phyloP scores from a whole-genome alignment of 73 alveolate genomes.

The Tetrahymena thermophila region DNA sequence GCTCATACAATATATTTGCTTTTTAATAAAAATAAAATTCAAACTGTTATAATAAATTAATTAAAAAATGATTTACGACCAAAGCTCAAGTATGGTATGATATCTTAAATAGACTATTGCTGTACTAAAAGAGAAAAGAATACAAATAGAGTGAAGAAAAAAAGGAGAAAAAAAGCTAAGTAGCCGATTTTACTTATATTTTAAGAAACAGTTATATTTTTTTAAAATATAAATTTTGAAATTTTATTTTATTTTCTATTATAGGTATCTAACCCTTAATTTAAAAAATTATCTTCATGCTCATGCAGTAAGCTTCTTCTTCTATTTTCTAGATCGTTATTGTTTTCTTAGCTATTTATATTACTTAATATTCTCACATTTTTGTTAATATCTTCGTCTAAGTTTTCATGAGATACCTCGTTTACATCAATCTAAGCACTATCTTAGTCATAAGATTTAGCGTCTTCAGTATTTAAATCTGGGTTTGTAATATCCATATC shows the following conservation, averaged over 20 bases:
- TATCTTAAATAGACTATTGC: neutral
- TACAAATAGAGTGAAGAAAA: neutral
- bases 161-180: neutral
- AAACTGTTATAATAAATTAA: neutral
- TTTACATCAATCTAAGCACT: neutral
- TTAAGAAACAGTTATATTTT: neutral
- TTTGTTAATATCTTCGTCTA: neutral
- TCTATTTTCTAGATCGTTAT: neutral
- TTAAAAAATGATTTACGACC: neutral
- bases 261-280: neutral
- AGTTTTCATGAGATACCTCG: too few relatives aligned
- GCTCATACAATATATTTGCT: neutral
- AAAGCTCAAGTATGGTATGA: neutral
- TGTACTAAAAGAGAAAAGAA: neutral
- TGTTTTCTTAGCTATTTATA: neutral
- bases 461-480: neutral
- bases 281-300: neutral
- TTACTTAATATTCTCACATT: neutral
- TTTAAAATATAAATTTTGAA: neutral
- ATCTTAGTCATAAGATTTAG: neutral
- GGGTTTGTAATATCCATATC: neutral
- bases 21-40: neutral
- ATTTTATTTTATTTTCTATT: too few relatives aligned
- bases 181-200: neutral
- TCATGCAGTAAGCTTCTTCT: neutral